Evolutionary conservation across 768 basidiomycete genomes (phyloP).

Genomic region (Naganishia kalamii): DNA sequence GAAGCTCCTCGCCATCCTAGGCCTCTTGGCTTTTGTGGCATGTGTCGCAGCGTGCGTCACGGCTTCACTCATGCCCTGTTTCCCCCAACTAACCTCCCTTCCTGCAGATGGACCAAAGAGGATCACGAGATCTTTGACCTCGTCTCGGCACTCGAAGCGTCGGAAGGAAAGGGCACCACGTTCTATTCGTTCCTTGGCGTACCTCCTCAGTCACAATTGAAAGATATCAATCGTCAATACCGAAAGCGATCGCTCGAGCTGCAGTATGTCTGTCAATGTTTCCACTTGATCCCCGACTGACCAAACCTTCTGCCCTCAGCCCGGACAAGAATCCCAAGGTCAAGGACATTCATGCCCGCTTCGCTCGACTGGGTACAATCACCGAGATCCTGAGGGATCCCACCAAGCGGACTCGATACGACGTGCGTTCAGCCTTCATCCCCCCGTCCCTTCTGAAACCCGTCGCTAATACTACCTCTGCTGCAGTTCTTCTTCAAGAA

Average conservation of each 20-base stretch:
- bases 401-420: slow-evolving; percentile 70
- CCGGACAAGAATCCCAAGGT: slow-evolving; percentile 92
- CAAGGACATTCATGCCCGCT: slow-evolving; percentile 76
- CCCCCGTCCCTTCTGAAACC: slow-evolving; percentile 14
- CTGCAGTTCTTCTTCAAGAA: slow-evolving; percentile 77
- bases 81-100: neutral
- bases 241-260: slow-evolving; percentile 80
- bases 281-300: neutral
- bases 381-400: slow-evolving; percentile 68
- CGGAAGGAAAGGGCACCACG: slow-evolving; percentile 84
- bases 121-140: slow-evolving; percentile 97
- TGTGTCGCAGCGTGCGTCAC: slow-evolving; percentile 8
- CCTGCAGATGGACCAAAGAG: slow-evolving; percentile 53
- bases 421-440: slow-evolving; percentile 34
- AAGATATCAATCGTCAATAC: slow-evolving; percentile 83
- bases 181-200: slow-evolving; percentile 94
- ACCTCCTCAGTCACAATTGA: slow-evolving; percentile 56
- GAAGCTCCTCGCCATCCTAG: slow-evolving; percentile 1
- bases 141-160: slow-evolving; percentile 67
- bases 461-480: slow-evolving; percentile 55
- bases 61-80: neutral
- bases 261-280: slow-evolving; percentile 56
- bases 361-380: slow-evolving; percentile 84
- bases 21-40: neutral
- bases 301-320: slow-evolving; percentile 48